Evolutionary conservation across 2,329 filamentous ascomycete genomes (phyloP).

Genomic region (Penicillium sp.): DNA sequence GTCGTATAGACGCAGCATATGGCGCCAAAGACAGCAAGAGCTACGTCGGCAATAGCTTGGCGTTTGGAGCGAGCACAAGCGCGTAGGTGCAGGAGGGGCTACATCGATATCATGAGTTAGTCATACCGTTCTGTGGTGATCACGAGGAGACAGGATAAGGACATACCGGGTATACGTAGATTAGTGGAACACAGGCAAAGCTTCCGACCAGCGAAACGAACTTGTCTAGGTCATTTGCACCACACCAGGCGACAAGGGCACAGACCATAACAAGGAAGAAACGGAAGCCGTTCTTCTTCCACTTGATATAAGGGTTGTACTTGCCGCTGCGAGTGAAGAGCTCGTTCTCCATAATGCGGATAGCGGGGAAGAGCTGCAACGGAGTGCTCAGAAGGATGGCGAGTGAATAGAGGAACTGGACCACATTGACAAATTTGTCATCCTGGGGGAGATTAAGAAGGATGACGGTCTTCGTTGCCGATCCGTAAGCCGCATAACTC

Average conservation of each 20-base stretch:
- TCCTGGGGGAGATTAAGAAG: conserved; percentile 95
- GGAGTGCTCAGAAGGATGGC: conserved; percentile 96
- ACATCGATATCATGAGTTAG: conserved; percentile 2
- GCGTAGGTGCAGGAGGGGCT: conserved; percentile 88
- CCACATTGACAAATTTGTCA: conserved; percentile 88
- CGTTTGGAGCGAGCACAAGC: conserved; percentile 68
- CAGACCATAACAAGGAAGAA: conserved; percentile 90
- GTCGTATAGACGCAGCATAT: conserved; percentile 93
- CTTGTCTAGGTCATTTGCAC: conserved; percentile 91
- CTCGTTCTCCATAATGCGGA: conserved; percentile 92
- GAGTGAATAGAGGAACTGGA: conserved; percentile 95
- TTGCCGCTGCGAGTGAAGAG: conserved; percentile 93
- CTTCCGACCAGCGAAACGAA: conserved; percentile 95
- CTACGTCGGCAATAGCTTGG: conserved; percentile 69
- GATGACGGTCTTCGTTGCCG: conserved; percentile 92
- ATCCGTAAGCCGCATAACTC: conserved; percentile 94
- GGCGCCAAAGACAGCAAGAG: conserved; percentile 76
- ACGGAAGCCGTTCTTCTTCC: conserved; percentile 97
- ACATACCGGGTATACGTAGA: conserved; percentile 96
- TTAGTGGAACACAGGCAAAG: conserved; percentile 94
- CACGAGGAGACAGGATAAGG: neutral
- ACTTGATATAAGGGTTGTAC: conserved; percentile 98
- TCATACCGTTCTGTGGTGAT: neutral
- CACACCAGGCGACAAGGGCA: conserved; percentile 83
- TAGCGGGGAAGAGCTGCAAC: conserved; percentile 94